These are phyloP conservation scores for Cladosporium oxysporum DNA, from an alignment of 2,329 filamentous ascomycete genomes.

Conservation along the genomic window DNA sequence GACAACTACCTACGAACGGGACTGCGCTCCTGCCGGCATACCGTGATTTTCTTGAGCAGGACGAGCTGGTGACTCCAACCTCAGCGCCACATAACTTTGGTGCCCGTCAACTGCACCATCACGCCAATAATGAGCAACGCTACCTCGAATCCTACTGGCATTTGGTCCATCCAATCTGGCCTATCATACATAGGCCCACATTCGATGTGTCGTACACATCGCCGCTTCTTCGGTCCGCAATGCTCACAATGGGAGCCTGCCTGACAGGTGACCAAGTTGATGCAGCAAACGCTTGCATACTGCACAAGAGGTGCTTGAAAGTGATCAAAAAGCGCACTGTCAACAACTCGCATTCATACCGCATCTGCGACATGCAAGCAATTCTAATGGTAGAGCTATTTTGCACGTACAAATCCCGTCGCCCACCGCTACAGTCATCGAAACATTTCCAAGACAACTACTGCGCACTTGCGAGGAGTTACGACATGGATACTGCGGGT, in stretches of 20 bases:
- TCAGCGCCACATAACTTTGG: conserved; percentile 9
- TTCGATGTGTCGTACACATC: conserved; percentile 39
- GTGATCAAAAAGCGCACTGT: conserved; percentile 37
- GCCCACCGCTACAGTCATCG: conserved; percentile 41
- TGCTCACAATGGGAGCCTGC: conserved; percentile 47
- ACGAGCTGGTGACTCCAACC: conserved; percentile 22
- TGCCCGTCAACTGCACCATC: conserved; percentile 1
- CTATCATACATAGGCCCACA: conserved; percentile 46
- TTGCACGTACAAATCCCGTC: conserved; percentile 45
- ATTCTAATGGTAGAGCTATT: conserved; percentile 47
- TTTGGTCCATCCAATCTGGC: conserved; percentile 47
- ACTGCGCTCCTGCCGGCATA: conserved; percentile 16
- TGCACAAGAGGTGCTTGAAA: conserved; percentile 47
- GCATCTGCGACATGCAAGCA: conserved; percentile 46
- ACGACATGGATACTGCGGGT: conserved; percentile 30
- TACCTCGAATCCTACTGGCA: conserved; percentile 50
- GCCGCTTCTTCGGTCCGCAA: conserved; percentile 48
- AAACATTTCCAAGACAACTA: conserved; percentile 42
- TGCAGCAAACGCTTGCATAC: conserved; percentile 39
- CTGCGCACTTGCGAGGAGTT: conserved; percentile 23
- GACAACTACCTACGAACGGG: neutral
- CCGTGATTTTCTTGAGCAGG: conserved; percentile 27
- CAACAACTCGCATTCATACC: conserved; percentile 28
- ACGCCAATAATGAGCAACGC: conserved; percentile 35
- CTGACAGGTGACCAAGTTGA: conserved; percentile 39